Evolutionary conservation across 352 stramenopile species (phyloP).

Genomic region (Phytophthora boehmeriae): DNA sequence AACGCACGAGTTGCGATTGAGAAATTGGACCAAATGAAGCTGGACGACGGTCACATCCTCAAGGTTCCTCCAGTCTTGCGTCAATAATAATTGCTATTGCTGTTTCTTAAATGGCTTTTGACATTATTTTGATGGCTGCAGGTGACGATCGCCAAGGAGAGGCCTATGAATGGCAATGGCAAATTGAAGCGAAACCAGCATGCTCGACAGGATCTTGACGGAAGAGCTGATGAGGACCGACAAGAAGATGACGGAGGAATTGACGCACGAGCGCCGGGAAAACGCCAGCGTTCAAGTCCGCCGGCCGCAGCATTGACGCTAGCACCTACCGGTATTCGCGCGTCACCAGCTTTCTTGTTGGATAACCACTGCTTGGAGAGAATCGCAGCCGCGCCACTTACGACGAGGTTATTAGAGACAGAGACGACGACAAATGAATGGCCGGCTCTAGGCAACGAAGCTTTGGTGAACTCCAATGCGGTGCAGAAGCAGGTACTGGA

Average conservation of each 20-base stretch:
- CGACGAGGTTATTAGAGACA: neutral
- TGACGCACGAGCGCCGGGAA: constrained; percentile 47
- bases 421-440: constrained; percentile 6
- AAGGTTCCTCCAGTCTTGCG: constrained; percentile 45
- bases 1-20: constrained; percentile 60
- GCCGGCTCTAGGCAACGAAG: constrained; percentile 7
- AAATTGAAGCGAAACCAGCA: constrained; percentile 80
- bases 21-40: constrained; percentile 62
- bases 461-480: constrained; percentile 9
- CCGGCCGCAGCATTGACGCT: constrained; percentile 22
- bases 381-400: constrained; percentile 4
- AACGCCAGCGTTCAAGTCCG: constrained; percentile 70
- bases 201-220: constrained; percentile 42
- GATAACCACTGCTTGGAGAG: constrained; percentile 19
- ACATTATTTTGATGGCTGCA: constrained; percentile 23
- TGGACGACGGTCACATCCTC: constrained; percentile 75
- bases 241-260: constrained; percentile 29
- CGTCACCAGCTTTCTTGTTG: constrained; percentile 18
- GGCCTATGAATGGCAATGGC: constrained; percentile 34
- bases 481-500: constrained; percentile 25
- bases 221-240: constrained; percentile 22
- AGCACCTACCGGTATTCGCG: constrained; percentile 10
- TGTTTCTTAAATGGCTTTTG: constrained; percentile 3
- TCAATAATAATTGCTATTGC: no score
- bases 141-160: constrained; percentile 75